A percentile compares a stretch with the other conserved stretches of the same genome.
phyloP scores from a whole-genome alignment of 2,329 filamentous ascomycete genomes.

The Pyrenochaeta sp. region DNA sequence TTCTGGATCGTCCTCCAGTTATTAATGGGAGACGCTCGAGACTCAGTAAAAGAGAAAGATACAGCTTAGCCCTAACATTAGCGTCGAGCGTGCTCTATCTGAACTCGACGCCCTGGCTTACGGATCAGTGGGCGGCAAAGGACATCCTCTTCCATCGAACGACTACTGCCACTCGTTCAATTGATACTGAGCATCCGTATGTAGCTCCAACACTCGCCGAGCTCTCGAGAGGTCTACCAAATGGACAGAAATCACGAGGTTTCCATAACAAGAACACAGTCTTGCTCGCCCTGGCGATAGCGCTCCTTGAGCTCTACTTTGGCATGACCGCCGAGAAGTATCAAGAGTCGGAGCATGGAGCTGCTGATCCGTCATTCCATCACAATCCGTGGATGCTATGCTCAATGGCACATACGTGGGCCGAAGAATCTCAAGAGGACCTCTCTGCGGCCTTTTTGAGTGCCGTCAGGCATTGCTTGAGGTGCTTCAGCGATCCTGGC shows the following conservation, averaged over 20 bases:
- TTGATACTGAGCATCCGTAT: constrained; percentile 46
- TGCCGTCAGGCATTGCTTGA: constrained; percentile 46
- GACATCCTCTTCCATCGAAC: constrained; percentile 46
- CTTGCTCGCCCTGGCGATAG: constrained; percentile 45
- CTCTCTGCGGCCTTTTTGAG: constrained; percentile 46
- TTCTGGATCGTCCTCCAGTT: constrained; percentile 36
- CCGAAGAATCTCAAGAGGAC: constrained; percentile 43
- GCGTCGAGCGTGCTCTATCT: constrained; percentile 48
- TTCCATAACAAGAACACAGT: constrained; percentile 48
- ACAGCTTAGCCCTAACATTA: constrained; percentile 46
- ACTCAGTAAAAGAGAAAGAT: constrained; percentile 47
- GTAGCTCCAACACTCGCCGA: constrained; percentile 28
- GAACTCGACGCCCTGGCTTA: constrained; percentile 49
- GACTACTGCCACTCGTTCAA: constrained; percentile 18
- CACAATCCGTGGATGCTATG: constrained; percentile 42
- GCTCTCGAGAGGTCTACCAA: constrained; percentile 9
- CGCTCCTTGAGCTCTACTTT: constrained; percentile 49
- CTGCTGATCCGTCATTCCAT: constrained; percentile 18
- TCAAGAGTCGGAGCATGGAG: constrained; percentile 29
- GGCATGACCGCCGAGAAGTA: constrained; percentile 44
- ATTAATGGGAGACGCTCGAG: constrained; percentile 37
- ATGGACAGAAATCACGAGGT: constrained; percentile 13
- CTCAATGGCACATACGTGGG: constrained; percentile 46
- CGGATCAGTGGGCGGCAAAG: constrained; percentile 43
- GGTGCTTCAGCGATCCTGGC: constrained; percentile 45